Conservation (phyloP, 139 green algal genomes). For the Mychonastes homosphaera region DNA sequence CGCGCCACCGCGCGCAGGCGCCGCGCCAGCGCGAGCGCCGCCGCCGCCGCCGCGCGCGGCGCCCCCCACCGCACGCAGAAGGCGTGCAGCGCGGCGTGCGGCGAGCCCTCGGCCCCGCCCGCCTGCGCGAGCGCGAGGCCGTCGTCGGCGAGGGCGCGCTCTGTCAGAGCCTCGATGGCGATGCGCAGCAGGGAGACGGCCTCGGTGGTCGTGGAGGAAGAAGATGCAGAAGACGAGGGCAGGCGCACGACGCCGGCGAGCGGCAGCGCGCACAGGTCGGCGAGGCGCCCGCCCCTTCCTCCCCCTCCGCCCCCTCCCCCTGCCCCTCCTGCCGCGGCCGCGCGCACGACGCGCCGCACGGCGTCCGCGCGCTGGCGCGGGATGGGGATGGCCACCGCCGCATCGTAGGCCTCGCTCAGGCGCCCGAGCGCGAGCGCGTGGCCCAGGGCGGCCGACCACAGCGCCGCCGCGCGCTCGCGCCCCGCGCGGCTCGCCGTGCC, state of each 20-base stretch:
- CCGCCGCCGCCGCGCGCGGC: slow-evolving; percentile 14
- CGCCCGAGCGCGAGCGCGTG: slow-evolving; percentile 22
- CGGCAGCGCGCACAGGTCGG: slow-evolving; percentile 9
- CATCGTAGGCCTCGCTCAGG: slow-evolving; percentile 34
- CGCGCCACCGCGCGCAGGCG: background rate
- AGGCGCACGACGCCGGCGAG: slow-evolving; percentile 13
- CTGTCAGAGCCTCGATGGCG: slow-evolving; percentile 6
- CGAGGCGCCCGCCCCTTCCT: background rate
- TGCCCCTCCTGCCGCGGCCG: background rate
- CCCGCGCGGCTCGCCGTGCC: background rate
- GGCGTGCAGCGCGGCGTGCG: slow-evolving; percentile 9
- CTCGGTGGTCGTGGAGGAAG: background rate
- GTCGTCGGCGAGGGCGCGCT: slow-evolving; percentile 8
- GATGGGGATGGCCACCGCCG: slow-evolving; percentile 35
- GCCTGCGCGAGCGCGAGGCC: background rate
- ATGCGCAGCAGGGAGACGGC: slow-evolving; percentile 3
- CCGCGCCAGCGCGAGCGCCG: slow-evolving; percentile 7
- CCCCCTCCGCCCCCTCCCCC: background rate
- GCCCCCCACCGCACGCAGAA: slow-evolving; percentile 7
- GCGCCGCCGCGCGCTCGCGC: slow-evolving; percentile 16
- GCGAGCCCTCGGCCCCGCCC: no score
- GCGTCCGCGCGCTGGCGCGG: slow-evolving; percentile 23
- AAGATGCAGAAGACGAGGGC: background rate
- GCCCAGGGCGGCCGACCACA: slow-evolving; percentile 38
- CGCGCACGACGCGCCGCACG: slow-evolving; percentile 28